A percentile compares a stretch with the other conserved stretches of the same genome.
Evolutionary conservation across 2,329 filamentous ascomycete genomes (phyloP).

Genomic region (Penicillium palitans): DNA sequence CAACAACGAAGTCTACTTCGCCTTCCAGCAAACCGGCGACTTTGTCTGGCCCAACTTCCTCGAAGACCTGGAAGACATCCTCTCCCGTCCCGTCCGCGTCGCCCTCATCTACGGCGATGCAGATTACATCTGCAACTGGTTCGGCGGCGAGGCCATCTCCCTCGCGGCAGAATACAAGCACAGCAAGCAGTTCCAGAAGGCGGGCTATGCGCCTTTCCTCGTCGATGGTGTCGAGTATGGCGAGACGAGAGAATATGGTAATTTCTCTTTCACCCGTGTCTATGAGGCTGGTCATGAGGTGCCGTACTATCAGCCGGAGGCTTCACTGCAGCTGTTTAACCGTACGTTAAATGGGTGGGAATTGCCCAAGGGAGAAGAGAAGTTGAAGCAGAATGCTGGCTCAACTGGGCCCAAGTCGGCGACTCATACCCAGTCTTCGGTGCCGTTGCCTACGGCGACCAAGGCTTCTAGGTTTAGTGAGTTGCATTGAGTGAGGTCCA

Average conservation of each 20-base stretch:
- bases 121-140: slow-evolving; percentile 57
- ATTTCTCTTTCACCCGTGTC: slow-evolving; percentile 67
- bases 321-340: slow-evolving; percentile 60
- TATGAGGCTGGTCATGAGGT: slow-evolving; percentile 67
- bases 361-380: slow-evolving; percentile 53
- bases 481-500: no score
- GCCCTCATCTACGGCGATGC: slow-evolving; percentile 70
- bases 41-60: slow-evolving; percentile 64
- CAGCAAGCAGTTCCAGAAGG: slow-evolving; percentile 58
- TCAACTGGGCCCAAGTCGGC: slow-evolving; percentile 45
- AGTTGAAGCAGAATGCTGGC: slow-evolving; percentile 37
- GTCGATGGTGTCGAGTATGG: slow-evolving; percentile 68
- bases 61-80: slow-evolving; percentile 59
- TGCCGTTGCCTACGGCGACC: slow-evolving; percentile 33
- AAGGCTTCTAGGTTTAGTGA: background rate
- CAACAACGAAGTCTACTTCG: slow-evolving; percentile 45
- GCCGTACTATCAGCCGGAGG: slow-evolving; percentile 59
- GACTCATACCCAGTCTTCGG: slow-evolving; percentile 48
- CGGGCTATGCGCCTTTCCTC: slow-evolving; percentile 71
- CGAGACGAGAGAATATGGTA: slow-evolving; percentile 73
- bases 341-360: slow-evolving; percentile 59
- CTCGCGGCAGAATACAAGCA: slow-evolving; percentile 57
- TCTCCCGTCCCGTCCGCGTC: slow-evolving; percentile 64
- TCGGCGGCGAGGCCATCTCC: slow-evolving; percentile 74
- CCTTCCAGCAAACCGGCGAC: slow-evolving; percentile 58